Percentiles rank a stretch among this genome's conserved stretches.
These are phyloP conservation scores for Penstemon davidsonii DNA, from an alignment of 257 asterid species.

Conservation along the genomic window DNA sequence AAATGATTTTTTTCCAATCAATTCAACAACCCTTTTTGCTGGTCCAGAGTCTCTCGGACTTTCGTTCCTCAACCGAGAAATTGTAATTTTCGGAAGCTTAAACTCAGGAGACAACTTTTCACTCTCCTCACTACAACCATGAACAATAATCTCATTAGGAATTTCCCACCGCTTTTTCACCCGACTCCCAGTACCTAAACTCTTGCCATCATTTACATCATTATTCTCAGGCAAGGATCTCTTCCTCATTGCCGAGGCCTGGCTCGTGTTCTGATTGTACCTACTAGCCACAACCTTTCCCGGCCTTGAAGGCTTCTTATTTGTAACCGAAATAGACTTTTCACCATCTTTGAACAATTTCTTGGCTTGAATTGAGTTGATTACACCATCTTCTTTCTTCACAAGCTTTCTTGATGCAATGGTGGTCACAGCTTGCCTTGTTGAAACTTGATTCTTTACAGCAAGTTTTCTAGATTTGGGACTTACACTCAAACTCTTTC, in stretches of 20 bases:
- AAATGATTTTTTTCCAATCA: conserved; percentile 65
- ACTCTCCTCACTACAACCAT: conserved; percentile 46
- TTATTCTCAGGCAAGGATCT: conserved; percentile 78
- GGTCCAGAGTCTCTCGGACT: conserved; percentile 94
- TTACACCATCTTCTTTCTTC: conserved; percentile 60
- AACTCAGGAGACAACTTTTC: conserved; percentile 37
- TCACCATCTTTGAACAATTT: conserved; percentile 74
- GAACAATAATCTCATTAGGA: conserved; percentile 71
- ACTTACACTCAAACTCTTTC: conserved; percentile 46
- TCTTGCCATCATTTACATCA: conserved; percentile 39
- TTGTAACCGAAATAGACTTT: conserved; percentile 41
- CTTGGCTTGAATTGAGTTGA: conserved; percentile 74
- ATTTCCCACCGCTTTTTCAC: conserved; percentile 91
- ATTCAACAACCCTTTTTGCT: conserved; percentile 75
- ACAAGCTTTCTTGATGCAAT: conserved; percentile 53
- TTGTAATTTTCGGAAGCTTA: conserved; percentile 67
- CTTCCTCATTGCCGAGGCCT: conserved; percentile 61
- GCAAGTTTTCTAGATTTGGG: conserved; percentile 52
- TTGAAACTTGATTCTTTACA: conserved; percentile 33
- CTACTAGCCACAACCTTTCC: conserved; percentile 88
- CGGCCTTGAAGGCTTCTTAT: conserved; percentile 61
- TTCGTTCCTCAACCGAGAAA: conserved; percentile 44
- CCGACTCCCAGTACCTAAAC: conserved; percentile 45
- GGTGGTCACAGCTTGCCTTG: conserved; percentile 80
- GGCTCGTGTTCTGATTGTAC: conserved; percentile 48